Percentiles rank a stretch among this genome's conserved stretches.
Conservation (phyloP, 2,329 filamentous ascomycete genomes). For the Ilyonectria robusta region DNA sequence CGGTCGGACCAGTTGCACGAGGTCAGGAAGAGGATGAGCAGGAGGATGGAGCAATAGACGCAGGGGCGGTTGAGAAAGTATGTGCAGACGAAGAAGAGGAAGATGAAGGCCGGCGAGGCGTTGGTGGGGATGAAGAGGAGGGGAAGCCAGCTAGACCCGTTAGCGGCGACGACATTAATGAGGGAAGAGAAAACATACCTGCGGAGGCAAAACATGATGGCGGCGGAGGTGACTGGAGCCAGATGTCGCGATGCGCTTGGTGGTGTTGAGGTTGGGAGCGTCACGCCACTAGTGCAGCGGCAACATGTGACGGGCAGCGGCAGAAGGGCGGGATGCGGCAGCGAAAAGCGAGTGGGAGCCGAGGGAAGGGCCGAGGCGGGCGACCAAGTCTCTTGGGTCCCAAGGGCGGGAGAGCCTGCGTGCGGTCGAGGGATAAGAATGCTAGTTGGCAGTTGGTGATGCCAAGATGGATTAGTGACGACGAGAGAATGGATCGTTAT, state of each 20-base stretch:
- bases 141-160: constrained; percentile 78
- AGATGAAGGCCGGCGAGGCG: constrained; percentile 86
- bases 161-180: constrained; percentile 12
- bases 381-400: neutral
- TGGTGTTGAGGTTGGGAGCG: constrained; percentile 16
- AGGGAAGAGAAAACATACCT: constrained; percentile 59
- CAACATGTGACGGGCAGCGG: constrained; percentile 24
- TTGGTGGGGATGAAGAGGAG: constrained; percentile 91
- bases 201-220: constrained; percentile 73
- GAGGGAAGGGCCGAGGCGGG: neutral
- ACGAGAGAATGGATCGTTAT: constrained; percentile 2
- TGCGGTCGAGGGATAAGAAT: constrained; percentile 25
- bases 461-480: constrained; percentile 14
- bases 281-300: constrained; percentile 29
- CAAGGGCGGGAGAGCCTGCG: neutral
- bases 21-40: constrained; percentile 93
- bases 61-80: constrained; percentile 98
- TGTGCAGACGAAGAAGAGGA: constrained; percentile 91
- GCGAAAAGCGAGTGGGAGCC: neutral
- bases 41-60: constrained; percentile 96
- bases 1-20: constrained; percentile 91
- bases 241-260: constrained; percentile 30
- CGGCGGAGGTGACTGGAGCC: constrained; percentile 14
- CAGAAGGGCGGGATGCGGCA: neutral
- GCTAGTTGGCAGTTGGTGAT: constrained; percentile 38